Evolutionary conservation across 805 yeast genomes (phyloP), one percentile per base, ranked within the genome.

Genomic region (Tanozyma kutaoensis): DNA sequence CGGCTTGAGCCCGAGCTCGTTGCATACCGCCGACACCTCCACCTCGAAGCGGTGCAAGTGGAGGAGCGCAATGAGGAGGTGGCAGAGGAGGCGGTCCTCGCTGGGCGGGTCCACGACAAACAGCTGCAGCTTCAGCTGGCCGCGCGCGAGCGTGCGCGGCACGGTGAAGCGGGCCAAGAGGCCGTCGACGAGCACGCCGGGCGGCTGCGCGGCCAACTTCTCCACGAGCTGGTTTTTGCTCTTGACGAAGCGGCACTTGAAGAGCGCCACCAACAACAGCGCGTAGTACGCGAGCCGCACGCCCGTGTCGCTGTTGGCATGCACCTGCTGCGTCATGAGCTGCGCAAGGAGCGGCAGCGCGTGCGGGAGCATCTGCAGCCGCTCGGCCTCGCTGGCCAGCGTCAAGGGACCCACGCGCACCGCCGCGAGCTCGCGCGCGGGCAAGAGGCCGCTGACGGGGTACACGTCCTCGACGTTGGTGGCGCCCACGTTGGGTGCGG

Each of bases 61-160:
- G 45, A 91, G 57, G 22, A 79, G 62, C 22, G 78, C 53, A 5
- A 77, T 79, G 34, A 91, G 57, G 25, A 85, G 59, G 52, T 72
- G 77, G 52, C 95, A 79, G 38, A 91, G 58, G 26, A 91, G 60
- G 53, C 78, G 84, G 54, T 84, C 95, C 50, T 84, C 95, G 45
- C 72, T 70, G 41, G 71, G 76, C 22, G 97, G 95, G 45, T 91
- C 96, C 34, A 91, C 69, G 35, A 69, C 61, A 48, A 69, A 88
- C n/a, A 76, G 66, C 39, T 76, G 69, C 35, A 76, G 84, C 46
- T 76, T 77, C n/a, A 79, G 57, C 49, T 70, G 74, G 31, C 91
- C 93, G 35, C 72, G 66, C 27, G 62, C 66, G 6, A 80, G 71
- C 6, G 81, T 63, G 40, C 67, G 69, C 17, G 66, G 44, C 16